Percentiles rank a stretch among this genome's conserved stretches.
These are phyloP conservation scores for Sphenostylis stenocarpa DNA, from an alignment of 306 rosid genomes.

Conservation along the genomic window DNA sequence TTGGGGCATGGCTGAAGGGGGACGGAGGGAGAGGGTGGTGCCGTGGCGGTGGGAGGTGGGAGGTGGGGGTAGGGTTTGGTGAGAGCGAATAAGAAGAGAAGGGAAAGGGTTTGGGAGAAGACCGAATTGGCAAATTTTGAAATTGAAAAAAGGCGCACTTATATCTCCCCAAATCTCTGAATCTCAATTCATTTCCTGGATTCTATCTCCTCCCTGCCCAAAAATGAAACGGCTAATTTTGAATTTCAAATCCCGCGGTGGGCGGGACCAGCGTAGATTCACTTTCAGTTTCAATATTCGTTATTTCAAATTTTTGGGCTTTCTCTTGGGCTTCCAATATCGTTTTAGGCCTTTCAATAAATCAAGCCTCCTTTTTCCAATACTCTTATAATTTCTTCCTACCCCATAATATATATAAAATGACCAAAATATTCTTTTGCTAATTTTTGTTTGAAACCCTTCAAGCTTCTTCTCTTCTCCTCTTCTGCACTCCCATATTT, in stretches of 20 bases:
- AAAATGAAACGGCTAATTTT: neutral
- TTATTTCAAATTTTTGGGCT: neutral
- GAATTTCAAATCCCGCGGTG: neutral
- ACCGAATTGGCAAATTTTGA: conserved; percentile 45
- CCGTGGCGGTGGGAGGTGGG: neutral
- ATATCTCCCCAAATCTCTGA: neutral
- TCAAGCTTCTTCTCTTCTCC: no score
- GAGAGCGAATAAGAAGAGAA: neutral
- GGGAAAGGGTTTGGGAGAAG: conserved; percentile 9
- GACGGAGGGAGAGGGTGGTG: neutral
- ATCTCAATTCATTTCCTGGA: neutral
- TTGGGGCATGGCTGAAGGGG: conserved; percentile 51
- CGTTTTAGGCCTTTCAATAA: neutral
- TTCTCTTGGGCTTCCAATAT: rapidly evolving
- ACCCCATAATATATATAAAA: no score
- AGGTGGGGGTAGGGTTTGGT: neutral
- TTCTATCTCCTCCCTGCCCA: neutral
- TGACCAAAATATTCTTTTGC: no score
- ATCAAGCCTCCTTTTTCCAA: no score
- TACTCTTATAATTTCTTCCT: no score
- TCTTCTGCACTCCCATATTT: no score
- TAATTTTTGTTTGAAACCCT: no score
- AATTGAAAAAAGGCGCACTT: conserved; percentile 49
- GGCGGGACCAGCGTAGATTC: neutral
- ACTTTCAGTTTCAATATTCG: neutral